Evolutionary conservation across 768 basidiomycete species (phyloP).

Genomic region (Termitomyces sp.): DNA sequence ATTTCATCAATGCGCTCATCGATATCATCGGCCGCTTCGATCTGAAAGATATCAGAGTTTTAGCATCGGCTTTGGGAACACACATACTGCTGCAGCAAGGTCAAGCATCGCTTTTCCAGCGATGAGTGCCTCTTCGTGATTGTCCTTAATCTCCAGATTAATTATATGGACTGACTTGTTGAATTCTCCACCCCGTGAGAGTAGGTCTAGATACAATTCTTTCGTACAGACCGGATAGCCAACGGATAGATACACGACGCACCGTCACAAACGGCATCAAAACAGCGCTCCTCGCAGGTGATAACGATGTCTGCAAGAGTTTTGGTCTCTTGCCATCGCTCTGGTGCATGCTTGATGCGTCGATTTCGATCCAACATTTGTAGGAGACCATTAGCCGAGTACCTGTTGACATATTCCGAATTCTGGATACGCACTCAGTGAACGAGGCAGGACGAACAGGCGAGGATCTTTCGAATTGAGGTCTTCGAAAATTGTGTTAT

Average conservation of each 20-base stretch:
- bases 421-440: background rate
- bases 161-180: conserved; percentile 94
- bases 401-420: conserved; percentile 41
- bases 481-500: conserved; percentile 93
- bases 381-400: conserved; percentile 88
- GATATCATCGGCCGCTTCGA: conserved; percentile 80
- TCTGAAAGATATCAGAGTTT: conserved; percentile 40
- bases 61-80: conserved; percentile 1
- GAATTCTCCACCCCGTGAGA: conserved; percentile 83
- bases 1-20: conserved; percentile 91
- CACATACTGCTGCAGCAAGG: conserved; percentile 79
- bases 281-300: conserved; percentile 98
- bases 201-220: conserved; percentile 56
- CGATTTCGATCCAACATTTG: conserved; percentile 97
- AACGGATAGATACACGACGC: conserved; percentile 18
- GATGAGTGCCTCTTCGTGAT: conserved; percentile 95
- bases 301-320: conserved; percentile 94
- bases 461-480: conserved; percentile 76
- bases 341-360: conserved; percentile 86
- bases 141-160: conserved; percentile 98
- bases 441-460: conserved; percentile 49
- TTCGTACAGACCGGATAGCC: background rate
- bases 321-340: conserved; percentile 93
- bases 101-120: conserved; percentile 95
- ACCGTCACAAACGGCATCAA: conserved; percentile 99